Evolutionary conservation across 2,329 filamentous ascomycete genomes (phyloP), one percentile per base, ranked within the genome.

Genomic region (Cordyceps pruinosa): DNA sequence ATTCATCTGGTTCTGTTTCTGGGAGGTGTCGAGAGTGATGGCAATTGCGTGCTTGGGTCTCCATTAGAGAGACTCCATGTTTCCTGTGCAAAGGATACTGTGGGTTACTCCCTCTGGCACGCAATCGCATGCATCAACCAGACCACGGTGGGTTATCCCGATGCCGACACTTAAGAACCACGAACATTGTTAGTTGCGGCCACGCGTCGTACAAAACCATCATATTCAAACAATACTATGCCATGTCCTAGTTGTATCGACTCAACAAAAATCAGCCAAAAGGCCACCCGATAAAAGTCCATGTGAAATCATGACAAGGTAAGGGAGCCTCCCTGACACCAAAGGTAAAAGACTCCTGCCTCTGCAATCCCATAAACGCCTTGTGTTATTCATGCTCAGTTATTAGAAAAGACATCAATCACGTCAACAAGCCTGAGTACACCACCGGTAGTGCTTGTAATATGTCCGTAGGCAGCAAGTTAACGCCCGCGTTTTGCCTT

Each of bases 341-440:
- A 26, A 56, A 17, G 12, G 15, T 17, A 41, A 41, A 41, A 48
- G 44, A 37, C 32, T 34, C 42, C 41, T 26, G 50, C 50, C 26
- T 41, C 25, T 34, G 52, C 52, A 47, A 41, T 47, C 28, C 52
- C 35, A 48, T 44, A 49, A 47, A 56, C 54, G 54, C 54, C 54
- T n/a, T 48, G 28, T 56, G 35, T 41, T 32, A 56, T 42, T 49
- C 54, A 49, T 56, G 54, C 54, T 56, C 54, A 49, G 35, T 42
- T 44, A 35, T 44, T 56, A 5, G 26, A 44, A 56, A 56, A 28
- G 35, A 56, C 45, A 44, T 49, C 26, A 37, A 44, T 49, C 26
- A 37, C 21, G 49, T 50, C 21, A 50, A 56, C 25, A 47, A 56
- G 23, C 13, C 52, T 23, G 52, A 48, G 52, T 39, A 56, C n/a